Evolutionary conservation across 2,329 filamentous ascomycete genomes (phyloP).

Genomic region (Escovopsis sp.): DNA sequence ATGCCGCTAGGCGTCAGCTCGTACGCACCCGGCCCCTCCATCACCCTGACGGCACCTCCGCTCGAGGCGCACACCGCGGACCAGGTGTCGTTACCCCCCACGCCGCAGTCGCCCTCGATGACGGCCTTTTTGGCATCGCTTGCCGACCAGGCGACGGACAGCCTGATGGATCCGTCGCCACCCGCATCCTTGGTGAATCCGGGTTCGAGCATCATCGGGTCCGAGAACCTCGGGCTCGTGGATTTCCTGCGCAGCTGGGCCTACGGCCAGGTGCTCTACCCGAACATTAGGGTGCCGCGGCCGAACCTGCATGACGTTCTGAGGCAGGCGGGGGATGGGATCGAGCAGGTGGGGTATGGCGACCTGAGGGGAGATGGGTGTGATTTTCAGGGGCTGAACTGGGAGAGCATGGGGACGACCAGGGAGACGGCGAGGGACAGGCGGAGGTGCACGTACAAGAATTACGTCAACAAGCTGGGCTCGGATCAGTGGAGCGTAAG

Average conservation of each 20-base stretch:
- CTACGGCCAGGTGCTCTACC: constrained; percentile 7
- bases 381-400: constrained; percentile 47
- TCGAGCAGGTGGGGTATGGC: constrained; percentile 19
- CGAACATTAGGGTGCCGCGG: constrained; percentile 12
- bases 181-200: constrained; percentile 17
- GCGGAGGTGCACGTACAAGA: constrained; percentile 35
- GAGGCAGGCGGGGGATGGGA: constrained; percentile 11
- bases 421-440: constrained; percentile 32
- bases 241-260: constrained; percentile 39
- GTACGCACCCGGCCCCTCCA: no score
- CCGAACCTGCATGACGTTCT: constrained; percentile 19
- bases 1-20: no score
- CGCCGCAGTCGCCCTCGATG: neutral
- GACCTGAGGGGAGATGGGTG: constrained; percentile 40
- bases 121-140: neutral
- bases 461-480: constrained; percentile 39
- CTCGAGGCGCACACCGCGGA: neutral
- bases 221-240: constrained; percentile 33
- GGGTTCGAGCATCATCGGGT: constrained; percentile 26
- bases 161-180: constrained; percentile 2
- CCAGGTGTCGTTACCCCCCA: neutral
- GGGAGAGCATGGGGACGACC: constrained; percentile 36
- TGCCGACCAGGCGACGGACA: constrained; percentile 2
- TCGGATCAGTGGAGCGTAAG: constrained; percentile 36
- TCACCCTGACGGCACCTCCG: no score